Percentiles rank a stretch among this genome's conserved stretches.
phyloP scores from a whole-genome alignment of 345 rosid species.

The Streptanthus diversifolius region DNA sequence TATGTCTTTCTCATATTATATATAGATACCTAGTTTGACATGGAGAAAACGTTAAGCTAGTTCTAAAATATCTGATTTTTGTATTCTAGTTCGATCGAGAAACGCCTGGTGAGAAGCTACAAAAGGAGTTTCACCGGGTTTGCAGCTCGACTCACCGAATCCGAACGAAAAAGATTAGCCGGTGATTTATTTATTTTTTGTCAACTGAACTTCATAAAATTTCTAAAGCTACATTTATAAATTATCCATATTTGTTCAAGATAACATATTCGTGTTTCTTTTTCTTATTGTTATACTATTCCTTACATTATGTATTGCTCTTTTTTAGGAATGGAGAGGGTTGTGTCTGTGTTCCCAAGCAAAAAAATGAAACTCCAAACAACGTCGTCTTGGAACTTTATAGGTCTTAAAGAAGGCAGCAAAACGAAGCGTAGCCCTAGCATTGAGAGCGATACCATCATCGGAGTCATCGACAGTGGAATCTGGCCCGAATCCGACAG shows the following conservation, averaged over 20 bases:
- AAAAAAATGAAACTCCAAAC: constrained; percentile 37
- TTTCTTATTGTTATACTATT: no score
- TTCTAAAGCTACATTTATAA: no score
- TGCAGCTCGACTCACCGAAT: constrained; percentile 42
- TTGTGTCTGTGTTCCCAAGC: constrained; percentile 50
- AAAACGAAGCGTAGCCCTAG: background rate
- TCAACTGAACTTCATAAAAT: no score
- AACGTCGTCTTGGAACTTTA: constrained; percentile 57
- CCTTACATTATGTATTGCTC: no score
- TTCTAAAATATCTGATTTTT: no score
- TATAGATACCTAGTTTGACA: no score
- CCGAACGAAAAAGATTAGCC: constrained; percentile 42
- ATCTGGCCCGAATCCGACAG: constrained; percentile 49
- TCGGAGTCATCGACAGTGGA: constrained; percentile 45
- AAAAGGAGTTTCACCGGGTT: constrained; percentile 63
- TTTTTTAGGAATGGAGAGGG: constrained; percentile 34
- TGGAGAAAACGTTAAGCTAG: no score
- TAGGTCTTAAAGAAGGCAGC: constrained; percentile 42
- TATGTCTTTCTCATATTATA: no score
- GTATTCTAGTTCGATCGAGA: constrained; percentile 33
- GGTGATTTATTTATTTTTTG: no score
- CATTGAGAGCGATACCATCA: constrained; percentile 33
- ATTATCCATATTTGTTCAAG: no score
- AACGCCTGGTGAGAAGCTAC: constrained; percentile 47
- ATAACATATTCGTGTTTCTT: no score